Conservation (phyloP, 306 rosid species). For the Sophora flavescens region DNA sequence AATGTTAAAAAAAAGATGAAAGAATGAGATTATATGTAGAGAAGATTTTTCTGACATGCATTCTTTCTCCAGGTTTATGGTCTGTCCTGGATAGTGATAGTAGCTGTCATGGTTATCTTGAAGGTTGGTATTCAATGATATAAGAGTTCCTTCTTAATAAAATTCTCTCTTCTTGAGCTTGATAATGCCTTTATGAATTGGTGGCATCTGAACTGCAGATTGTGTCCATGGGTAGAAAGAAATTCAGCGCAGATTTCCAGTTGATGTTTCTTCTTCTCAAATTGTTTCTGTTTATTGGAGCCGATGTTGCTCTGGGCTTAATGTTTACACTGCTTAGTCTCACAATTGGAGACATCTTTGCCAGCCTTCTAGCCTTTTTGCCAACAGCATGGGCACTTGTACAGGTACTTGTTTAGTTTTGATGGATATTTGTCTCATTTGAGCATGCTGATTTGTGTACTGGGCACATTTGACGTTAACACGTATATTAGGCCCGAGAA, state of each 20-base stretch:
- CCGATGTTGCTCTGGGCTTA: conserved; percentile 59
- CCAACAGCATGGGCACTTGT: conserved; percentile 97
- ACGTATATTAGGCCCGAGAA: no score
- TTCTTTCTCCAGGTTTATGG: conserved; percentile 78
- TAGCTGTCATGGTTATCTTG: conserved; percentile 81
- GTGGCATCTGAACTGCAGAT: conserved; percentile 67
- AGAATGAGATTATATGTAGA: background rate
- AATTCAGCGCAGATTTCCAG: conserved; percentile 96
- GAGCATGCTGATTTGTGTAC: background rate
- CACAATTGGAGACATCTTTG: conserved; percentile 83
- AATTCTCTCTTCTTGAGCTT: conserved; percentile 31
- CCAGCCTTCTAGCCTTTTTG: conserved; percentile 85
- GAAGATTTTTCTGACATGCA: conserved; percentile 36
- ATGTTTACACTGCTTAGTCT: conserved; percentile 76
- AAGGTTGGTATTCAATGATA: conserved; percentile 64
- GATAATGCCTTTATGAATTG: conserved; percentile 39
- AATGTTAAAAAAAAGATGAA: background rate
- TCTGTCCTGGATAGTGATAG: conserved; percentile 94
- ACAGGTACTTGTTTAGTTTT: conserved; percentile 58
- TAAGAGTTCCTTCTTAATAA: conserved; percentile 27
- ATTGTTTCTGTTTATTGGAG: conserved; percentile 77
- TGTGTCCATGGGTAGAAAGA: conserved; percentile 90
- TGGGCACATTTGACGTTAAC: background rate
- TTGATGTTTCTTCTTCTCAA: conserved; percentile 94
- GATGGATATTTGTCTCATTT: conserved; percentile 27